Percentiles rank a stretch among this genome's conserved stretches.
phyloP scores from a whole-genome alignment of 805 yeast species.

The Candida glaebosa region DNA sequence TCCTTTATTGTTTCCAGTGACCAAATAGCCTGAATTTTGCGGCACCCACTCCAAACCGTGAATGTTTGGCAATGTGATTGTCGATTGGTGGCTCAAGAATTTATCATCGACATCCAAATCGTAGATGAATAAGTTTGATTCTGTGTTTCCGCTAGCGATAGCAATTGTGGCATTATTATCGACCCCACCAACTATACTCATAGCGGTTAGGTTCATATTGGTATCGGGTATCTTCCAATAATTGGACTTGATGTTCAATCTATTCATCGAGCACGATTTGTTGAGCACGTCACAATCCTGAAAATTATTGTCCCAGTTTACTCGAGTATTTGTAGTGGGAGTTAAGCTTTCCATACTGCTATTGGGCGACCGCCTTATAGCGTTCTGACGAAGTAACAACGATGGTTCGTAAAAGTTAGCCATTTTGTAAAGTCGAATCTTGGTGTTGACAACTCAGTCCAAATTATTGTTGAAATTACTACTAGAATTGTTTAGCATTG shows the following conservation, averaged over 20 bases:
- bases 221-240: constrained; percentile 46
- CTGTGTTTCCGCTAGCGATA: constrained; percentile 45
- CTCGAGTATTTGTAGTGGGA: background rate
- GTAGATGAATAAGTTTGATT: constrained; percentile 50
- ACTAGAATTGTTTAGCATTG: background rate
- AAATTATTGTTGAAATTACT: background rate
- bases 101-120: constrained; percentile 38
- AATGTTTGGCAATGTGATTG: constrained; percentile 57
- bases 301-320: constrained; percentile 12
- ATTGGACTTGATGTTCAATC: constrained; percentile 39
- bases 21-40: constrained; percentile 34
- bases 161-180: constrained; percentile 32
- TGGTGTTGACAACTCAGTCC: background rate
- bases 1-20: constrained; percentile 80
- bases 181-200: constrained; percentile 21
- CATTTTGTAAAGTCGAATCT: too few species aligned
- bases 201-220: constrained; percentile 42
- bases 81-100: constrained; percentile 52
- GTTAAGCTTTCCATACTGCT: constrained; percentile 13
- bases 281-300: constrained; percentile 33
- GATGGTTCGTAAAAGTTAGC: constrained; percentile 39
- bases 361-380: constrained; percentile 26
- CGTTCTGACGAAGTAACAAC: constrained; percentile 39
- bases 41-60: constrained; percentile 53
- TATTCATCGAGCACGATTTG: constrained; percentile 39